A percentile compares a stretch with the other conserved stretches of the same genome.
phyloP scores from a whole-genome alignment of 306 rosid species.

The Quercus bicolor region DNA sequence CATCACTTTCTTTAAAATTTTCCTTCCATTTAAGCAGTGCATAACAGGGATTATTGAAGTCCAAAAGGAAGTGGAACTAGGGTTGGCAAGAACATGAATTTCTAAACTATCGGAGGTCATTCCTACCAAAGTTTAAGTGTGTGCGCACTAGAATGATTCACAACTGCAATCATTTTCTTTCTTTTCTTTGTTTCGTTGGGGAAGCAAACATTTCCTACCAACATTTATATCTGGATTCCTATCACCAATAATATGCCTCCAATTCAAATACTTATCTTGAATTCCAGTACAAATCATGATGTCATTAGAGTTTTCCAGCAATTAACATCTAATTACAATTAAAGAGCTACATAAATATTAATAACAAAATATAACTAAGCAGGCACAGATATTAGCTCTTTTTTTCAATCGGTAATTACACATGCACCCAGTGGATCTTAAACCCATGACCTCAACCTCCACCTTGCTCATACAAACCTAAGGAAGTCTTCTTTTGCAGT shows the following conservation, averaged over 20 bases:
- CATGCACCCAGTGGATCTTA: too few species aligned
- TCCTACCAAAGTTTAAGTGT: not conserved
- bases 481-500: too few species aligned
- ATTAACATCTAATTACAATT: not conserved
- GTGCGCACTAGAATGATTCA: not conserved
- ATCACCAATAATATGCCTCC: not conserved
- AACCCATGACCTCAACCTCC: too few species aligned
- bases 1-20: not conserved
- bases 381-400: too few species aligned
- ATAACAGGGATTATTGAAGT: not conserved
- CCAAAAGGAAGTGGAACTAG: not conserved
- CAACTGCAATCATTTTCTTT: not conserved
- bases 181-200: not conserved
- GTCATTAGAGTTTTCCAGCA: not conserved
- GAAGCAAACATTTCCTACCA: not conserved
- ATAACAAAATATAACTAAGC: too few species aligned
- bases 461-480: too few species aligned
- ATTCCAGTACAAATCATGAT: not conserved
- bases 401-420: too few species aligned
- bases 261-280: not conserved
- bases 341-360: not conserved
- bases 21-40: not conserved
- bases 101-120: not conserved
- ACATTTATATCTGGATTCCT: not conserved
- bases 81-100: not conserved